A percentile compares a stretch with the other conserved stretches of the same genome.
These are phyloP conservation scores for Lachnellula subtilissima DNA, from an alignment of 2,329 filamentous ascomycete species.

Conservation along the genomic window DNA sequence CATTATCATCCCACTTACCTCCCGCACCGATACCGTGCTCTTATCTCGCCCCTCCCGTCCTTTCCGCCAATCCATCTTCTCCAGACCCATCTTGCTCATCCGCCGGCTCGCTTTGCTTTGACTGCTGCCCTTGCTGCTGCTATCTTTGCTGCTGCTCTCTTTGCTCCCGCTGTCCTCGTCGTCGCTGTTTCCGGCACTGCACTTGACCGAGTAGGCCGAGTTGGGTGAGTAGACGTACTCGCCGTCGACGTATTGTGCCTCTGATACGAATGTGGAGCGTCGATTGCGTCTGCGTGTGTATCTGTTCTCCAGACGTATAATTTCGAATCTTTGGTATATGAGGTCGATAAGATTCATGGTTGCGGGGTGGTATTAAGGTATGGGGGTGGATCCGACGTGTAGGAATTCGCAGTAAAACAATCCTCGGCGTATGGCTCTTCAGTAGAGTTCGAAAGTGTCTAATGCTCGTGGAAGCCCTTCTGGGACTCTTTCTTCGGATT, in stretches of 20 bases:
- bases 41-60: constrained; percentile 12
- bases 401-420: background rate
- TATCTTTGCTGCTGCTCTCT: constrained; percentile 13
- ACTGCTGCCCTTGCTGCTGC: constrained; percentile 3
- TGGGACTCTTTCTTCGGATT: too few relatives aligned
- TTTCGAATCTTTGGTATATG: constrained; percentile 70
- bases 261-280: constrained; percentile 82
- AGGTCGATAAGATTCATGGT: constrained; percentile 48
- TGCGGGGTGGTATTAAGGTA: background rate
- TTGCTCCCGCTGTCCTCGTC: constrained; percentile 12
- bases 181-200: constrained; percentile 28
- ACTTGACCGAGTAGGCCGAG: constrained; percentile 38
- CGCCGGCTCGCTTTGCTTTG: constrained; percentile 16
- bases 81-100: constrained; percentile 22
- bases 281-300: constrained; percentile 86
- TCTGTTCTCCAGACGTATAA: constrained; percentile 91
- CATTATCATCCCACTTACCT: constrained; percentile 20
- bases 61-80: constrained; percentile 26
- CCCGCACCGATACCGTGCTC: constrained; percentile 18
- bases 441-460: too few relatives aligned
- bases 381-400: background rate
- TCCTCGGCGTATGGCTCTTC: background rate
- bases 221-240: constrained; percentile 75
- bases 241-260: constrained; percentile 88
- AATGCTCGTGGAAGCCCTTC: too few relatives aligned